Base-by-base conservation (phyloP, 345 rosid genomes). In the Heritiera littoralis region DNA sequence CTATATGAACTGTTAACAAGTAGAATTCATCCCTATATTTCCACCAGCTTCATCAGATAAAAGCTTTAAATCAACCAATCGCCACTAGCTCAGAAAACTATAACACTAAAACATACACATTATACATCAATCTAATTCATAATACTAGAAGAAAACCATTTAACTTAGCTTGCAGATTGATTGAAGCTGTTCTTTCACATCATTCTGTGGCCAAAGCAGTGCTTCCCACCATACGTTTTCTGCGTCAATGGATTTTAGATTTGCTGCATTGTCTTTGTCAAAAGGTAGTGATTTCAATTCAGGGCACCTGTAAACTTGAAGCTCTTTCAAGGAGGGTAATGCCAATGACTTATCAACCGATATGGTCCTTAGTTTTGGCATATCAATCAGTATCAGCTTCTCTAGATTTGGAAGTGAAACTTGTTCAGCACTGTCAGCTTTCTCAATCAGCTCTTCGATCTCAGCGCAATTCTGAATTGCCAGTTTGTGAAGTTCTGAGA, bases 321-420 rank as follows among this genome's bases (percentile, higher is more conserved):
- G 55, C 60, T 17, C 28, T 68, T 79, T 73, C 28, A 83, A 45
- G 1, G 71, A 81, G 0, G 83, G 70, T 81, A 86, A 86, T 41
- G 61, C 12, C 61, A 83, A 68, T 51, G 85, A 66, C 72, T 23
- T 6, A 54, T 82, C 83, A 30, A 5, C 54, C 0, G 66, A 65
- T 54, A 83, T 66, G 59, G 66, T 77, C 72, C 61, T 68, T 49
- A 86, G 64, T 35, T 72, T 81, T 18, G 88, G 85, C 65, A 83
- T 46, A 45, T 80, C 79, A 23, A 1, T 23, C 55, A 86, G 83
- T 69, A 40, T 58, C 45, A 83, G 4, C 10, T 76, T 81, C 74
- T 83, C 78, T 15, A 86, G 66, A 49, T 52, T 55, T 1, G 81
- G 74, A 41, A 85, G 23, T 35, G 78, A 63, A 76, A 54, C 80